Base-by-base conservation (phyloP, 352 stramenopile species). In the Phytophthora colocasiae region DNA sequence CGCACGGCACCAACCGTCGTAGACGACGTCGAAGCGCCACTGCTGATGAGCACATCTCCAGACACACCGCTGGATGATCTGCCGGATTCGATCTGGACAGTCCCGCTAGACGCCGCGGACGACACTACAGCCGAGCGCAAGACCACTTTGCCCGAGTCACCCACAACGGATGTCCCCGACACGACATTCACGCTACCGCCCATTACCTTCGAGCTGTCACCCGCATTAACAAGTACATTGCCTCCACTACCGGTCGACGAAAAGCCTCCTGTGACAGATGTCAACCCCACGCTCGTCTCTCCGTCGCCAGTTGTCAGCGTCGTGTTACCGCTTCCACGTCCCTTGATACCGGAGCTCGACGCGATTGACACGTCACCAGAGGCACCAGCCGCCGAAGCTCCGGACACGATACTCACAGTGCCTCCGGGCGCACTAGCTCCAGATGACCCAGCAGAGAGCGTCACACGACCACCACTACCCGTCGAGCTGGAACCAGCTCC, bases 101-200 rank as follows among this genome's bases (percentile, higher is more conserved):
- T 27, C 2, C 66, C 67, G 48, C 58, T 76, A 26, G 40, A 63
- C 19, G 52, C 45, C 3, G 61, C 50, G 3, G 71, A 60, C 19
- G 44, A 50, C 45, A 66, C 48, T 17, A 22, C 53, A 50, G 46
- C 57, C 40, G 62, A 64, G 36, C 54, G 62, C 40, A 63, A 59
- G n/a, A n/a, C 12, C 38, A 58, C 48, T 38, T 52, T 62, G 43
- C 66, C 56, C 40, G 55, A 69, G 48, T 46, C 49, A 47, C 47
- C 49, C 31, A 48, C n/a, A 32, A 47, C 22, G 38, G 55, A 69
- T 39, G 58, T 53, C 5, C 60, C 60, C 14, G 60, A 68, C 36
- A 47, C 36, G 38, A 73, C 58, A 41, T 53, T 60, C 48, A 70
- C 58, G 32, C 27, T 67, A 4, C 65, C 50, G 19, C 62, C 54